A percentile compares a stretch with the other conserved stretches of the same genome.
Evolutionary conservation across 257 asterid species (phyloP).

Genomic region (Solanum chiquidenum): DNA sequence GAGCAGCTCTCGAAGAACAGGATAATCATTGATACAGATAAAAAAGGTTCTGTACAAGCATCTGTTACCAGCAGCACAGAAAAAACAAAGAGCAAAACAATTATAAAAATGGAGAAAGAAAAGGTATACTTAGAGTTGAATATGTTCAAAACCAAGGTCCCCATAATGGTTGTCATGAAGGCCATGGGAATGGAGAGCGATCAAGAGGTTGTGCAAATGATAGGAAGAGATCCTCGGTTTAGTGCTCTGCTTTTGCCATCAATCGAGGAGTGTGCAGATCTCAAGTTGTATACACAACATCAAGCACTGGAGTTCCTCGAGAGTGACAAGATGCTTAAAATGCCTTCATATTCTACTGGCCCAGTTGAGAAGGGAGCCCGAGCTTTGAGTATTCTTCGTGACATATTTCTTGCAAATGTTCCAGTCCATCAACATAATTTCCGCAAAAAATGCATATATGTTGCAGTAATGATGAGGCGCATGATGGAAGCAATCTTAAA

Average conservation of each 20-base stretch:
- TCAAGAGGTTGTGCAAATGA: slow-evolving; percentile 96
- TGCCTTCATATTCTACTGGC: slow-evolving; percentile 8
- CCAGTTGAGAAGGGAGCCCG: slow-evolving; percentile 54
- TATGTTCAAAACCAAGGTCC: slow-evolving; percentile 70
- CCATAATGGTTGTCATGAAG: slow-evolving; percentile 83
- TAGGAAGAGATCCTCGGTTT: slow-evolving; percentile 94
- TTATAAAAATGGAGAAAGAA: slow-evolving; percentile 79
- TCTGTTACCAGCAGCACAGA: slow-evolving; percentile 88
- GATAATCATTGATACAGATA: slow-evolving; percentile 83
- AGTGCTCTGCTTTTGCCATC: slow-evolving; percentile 85
- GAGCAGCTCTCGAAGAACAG: slow-evolving; percentile 97
- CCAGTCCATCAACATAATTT: slow-evolving; percentile 63
- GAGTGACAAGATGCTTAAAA: slow-evolving; percentile 34
- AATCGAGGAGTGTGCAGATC: slow-evolving; percentile 79
- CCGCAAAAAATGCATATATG: slow-evolving; percentile 89
- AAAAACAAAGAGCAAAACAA: slow-evolving; percentile 61
- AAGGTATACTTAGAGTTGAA: slow-evolving; percentile 66
- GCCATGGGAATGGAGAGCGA: slow-evolving; percentile 99
- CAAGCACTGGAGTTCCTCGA: slow-evolving; percentile 83
- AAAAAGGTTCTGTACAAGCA: slow-evolving; percentile 94
- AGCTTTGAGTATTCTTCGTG: slow-evolving; percentile 49
- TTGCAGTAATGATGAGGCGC: slow-evolving; percentile 93
- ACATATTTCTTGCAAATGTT: slow-evolving; percentile 64
- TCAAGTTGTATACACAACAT: slow-evolving; percentile 48
- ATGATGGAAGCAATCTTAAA: slow-evolving; percentile 92